phyloP scores from a whole-genome alignment of 1,139 yeast genomes.

The Yamadazyma triangularis region DNA sequence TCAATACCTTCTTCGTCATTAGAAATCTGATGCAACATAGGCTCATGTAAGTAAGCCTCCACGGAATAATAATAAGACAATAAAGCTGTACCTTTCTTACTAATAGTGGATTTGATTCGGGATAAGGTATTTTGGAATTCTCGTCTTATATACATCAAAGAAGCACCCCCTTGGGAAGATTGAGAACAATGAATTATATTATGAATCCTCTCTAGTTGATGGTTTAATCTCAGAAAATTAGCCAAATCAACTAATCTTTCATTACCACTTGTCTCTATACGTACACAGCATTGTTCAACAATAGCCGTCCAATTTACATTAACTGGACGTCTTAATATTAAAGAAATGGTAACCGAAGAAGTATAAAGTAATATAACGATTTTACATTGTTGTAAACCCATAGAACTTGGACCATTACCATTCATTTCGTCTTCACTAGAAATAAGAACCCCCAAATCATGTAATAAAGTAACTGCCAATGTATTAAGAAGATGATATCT shows the following conservation, averaged over 20 bases:
- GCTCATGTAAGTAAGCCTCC: conserved; percentile 72
- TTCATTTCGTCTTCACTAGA: conserved; percentile 11
- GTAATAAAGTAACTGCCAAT: conserved; percentile 64
- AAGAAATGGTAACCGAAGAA: conserved; percentile 47
- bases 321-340: conserved; percentile 49
- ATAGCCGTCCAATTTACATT: conserved; percentile 56
- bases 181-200: conserved; percentile 41
- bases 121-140: conserved; percentile 43
- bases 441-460: conserved; percentile 72
- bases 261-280: conserved; percentile 36
- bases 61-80: conserved; percentile 58
- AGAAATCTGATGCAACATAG: conserved; percentile 34
- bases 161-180: conserved; percentile 19
- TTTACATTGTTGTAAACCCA: conserved; percentile 35
- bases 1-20: conserved; percentile 13
- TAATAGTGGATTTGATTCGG: conserved; percentile 31
- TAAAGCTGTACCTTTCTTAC: conserved; percentile 34
- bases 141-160: conserved; percentile 28
- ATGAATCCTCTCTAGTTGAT: conserved; percentile 61
- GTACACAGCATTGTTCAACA: conserved; percentile 57
- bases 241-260: conserved; percentile 42
- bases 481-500: conserved; percentile 68
- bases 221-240: conserved; percentile 54
- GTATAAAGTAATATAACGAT: conserved; percentile 47
- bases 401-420: conserved; percentile 6